These are phyloP conservation scores for Carex myosuroides DNA, from an alignment of 176 grass and related monocot species.

Conservation along the genomic window DNA sequence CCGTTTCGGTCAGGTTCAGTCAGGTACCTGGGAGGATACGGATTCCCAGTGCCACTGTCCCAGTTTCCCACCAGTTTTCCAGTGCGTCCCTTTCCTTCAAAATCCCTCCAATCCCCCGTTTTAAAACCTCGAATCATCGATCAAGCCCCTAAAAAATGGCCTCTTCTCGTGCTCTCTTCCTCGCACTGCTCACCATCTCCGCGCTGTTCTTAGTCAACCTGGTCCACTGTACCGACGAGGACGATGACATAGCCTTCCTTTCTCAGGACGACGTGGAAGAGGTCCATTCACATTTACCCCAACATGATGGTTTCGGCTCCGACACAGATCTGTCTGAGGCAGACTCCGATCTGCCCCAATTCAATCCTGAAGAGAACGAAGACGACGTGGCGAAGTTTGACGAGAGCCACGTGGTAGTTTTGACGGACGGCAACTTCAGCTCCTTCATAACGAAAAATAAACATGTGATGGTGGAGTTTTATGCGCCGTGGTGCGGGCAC, in stretches of 20 bases:
- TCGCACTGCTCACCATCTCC: background rate
- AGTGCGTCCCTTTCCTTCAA: slow-evolving; percentile 9
- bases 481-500: slow-evolving; percentile 91
- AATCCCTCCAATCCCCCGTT: slow-evolving; percentile 1
- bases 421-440: slow-evolving; percentile 71
- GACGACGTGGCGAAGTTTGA: slow-evolving; percentile 27
- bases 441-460: slow-evolving; percentile 39
- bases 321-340: background rate
- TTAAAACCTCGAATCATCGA: background rate
- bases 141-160: slow-evolving; percentile 3
- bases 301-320: background rate
- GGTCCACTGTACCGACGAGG: slow-evolving; percentile 9
- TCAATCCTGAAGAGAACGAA: background rate
- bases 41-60: no score
- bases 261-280: slow-evolving; percentile 1
- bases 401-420: slow-evolving; percentile 61
- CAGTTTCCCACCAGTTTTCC: background rate
- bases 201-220: background rate
- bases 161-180: slow-evolving; percentile 15
- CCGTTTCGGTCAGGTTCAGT: no score
- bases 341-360: slow-evolving; percentile 31
- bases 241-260: slow-evolving; percentile 16
- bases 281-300: background rate
- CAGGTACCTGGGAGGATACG: no score
- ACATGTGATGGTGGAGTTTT: slow-evolving; percentile 95